Percentiles rank a stretch among this genome's conserved stretches.
phyloP scores from a whole-genome alignment of 495 filamentous ascomycete genomes.

The Elaphomyces granulatus region DNA sequence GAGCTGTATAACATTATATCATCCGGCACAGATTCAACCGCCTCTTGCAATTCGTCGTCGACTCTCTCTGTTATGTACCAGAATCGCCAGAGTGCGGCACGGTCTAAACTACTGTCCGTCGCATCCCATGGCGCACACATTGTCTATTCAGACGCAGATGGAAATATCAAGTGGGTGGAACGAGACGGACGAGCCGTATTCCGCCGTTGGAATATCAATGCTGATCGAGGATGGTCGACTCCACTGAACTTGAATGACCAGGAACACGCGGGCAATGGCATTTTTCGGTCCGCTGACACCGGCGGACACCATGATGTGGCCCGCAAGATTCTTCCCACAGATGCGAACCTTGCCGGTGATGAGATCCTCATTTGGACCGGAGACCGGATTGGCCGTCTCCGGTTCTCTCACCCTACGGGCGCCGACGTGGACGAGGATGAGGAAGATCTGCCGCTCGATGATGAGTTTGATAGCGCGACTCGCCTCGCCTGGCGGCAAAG shows the following conservation, averaged over 20 bases:
- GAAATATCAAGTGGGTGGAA: conserved; percentile 84
- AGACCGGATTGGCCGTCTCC: conserved; percentile 58
- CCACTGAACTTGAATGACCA: background rate
- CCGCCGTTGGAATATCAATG: conserved; percentile 56
- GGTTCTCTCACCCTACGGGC: conserved; percentile 39
- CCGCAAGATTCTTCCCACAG: conserved; percentile 54
- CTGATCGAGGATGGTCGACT: conserved; percentile 13
- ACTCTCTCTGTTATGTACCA: conserved; percentile 26
- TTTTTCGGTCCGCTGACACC: conserved; percentile 2
- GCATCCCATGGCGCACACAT: conserved; percentile 73
- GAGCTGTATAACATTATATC: conserved; percentile 62
- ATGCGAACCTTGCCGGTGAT: conserved; percentile 34
- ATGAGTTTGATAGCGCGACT: conserved; percentile 22
- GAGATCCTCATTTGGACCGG: conserved; percentile 71
- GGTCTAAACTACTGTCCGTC: conserved; percentile 70
- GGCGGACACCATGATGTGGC: conserved; percentile 34
- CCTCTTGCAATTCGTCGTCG: conserved; percentile 21
- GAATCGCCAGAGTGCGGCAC: conserved; percentile 73
- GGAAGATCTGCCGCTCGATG: conserved; percentile 32
- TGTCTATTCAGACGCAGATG: conserved; percentile 72
- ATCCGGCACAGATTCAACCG: conserved; percentile 19
- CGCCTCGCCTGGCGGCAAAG: conserved; percentile 28
- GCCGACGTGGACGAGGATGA: conserved; percentile 33
- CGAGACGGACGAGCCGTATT: conserved; percentile 72
- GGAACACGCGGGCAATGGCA: background rate